phyloP scores from a whole-genome alignment of 352 stramenopile genomes.

The Globisporangium polare region DNA sequence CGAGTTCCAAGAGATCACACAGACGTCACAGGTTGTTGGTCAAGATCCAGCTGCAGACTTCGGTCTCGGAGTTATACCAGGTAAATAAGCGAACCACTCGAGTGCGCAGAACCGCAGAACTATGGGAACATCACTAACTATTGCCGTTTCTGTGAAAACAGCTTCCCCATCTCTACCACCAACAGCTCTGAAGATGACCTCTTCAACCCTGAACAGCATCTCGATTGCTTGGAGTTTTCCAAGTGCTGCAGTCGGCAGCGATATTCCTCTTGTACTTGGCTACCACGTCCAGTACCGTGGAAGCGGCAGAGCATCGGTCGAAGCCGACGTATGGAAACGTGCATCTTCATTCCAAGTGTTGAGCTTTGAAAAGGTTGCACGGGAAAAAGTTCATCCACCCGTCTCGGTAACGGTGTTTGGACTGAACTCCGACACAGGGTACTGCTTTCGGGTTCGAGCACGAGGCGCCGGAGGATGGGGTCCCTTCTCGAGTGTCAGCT shows the following conservation, averaged over 20 bases:
- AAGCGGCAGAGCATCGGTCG: slow-evolving; percentile 32
- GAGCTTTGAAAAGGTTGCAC: slow-evolving; percentile 42
- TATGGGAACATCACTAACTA: not conserved
- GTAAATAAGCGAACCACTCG: slow-evolving; percentile 7
- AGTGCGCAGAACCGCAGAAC: no score
- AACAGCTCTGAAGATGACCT: slow-evolving; percentile 24
- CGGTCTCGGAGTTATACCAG: slow-evolving; percentile 32
- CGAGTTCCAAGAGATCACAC: slow-evolving; percentile 54
- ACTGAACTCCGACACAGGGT: slow-evolving; percentile 37
- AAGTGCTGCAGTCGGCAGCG: slow-evolving; percentile 6
- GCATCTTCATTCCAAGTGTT: slow-evolving; percentile 51
- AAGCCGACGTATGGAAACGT: slow-evolving; percentile 39
- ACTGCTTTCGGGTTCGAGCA: slow-evolving; percentile 61
- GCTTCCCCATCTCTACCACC: slow-evolving; percentile 30
- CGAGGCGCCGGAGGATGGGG: slow-evolving; percentile 60
- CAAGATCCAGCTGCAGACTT: slow-evolving; percentile 33
- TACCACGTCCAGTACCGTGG: slow-evolving; percentile 59
- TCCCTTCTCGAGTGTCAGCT: slow-evolving; percentile 38
- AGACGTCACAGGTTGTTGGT: slow-evolving; percentile 40
- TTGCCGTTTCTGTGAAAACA: slow-evolving; percentile 7
- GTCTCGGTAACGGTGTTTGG: slow-evolving; percentile 32
- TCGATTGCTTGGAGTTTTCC: slow-evolving; percentile 34
- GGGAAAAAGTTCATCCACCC: slow-evolving; percentile 22
- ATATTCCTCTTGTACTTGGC: slow-evolving; percentile 47
- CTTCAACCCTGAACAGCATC: slow-evolving; percentile 44